phyloP scores from a whole-genome alignment of 257 asterid species.

The Cruciata laevipes region DNA sequence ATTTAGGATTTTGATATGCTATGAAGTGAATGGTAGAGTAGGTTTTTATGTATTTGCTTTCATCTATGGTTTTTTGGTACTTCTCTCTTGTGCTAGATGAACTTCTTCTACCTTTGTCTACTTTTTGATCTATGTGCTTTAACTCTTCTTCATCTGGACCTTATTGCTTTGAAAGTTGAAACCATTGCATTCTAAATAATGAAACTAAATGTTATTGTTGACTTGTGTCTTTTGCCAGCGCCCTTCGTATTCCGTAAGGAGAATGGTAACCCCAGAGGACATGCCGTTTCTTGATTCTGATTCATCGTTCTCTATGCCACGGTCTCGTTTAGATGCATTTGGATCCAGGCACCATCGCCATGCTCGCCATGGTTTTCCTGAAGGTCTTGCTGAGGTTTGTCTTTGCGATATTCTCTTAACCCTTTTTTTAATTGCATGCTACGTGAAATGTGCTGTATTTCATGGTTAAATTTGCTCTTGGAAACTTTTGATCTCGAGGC shows the following conservation, averaged over 20 bases:
- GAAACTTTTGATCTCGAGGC: not conserved
- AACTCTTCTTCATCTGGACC: not conserved
- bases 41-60: not conserved
- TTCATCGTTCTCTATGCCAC: conserved; percentile 21
- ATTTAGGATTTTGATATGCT: not conserved
- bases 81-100: not conserved
- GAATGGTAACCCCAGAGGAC: conserved; percentile 41
- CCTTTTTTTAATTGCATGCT: not conserved
- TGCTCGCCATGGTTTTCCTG: conserved; percentile 30
- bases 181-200: conserved; percentile 3
- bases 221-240: conserved; percentile 22
- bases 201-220: conserved; percentile 5
- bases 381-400: conserved; percentile 46
- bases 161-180: not conserved
- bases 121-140: conserved; percentile 7
- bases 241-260: conserved; percentile 32
- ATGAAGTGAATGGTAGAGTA: not conserved
- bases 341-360: conserved; percentile 36
- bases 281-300: conserved; percentile 34
- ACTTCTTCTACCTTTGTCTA: not conserved
- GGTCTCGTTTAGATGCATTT: conserved; percentile 28
- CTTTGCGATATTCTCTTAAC: not conserved
- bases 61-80: not conserved
- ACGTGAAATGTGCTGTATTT: not conserved
- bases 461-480: not conserved